Base-by-base conservation (phyloP, 345 rosid genomes). In the Cochlearia excelsa region DNA sequence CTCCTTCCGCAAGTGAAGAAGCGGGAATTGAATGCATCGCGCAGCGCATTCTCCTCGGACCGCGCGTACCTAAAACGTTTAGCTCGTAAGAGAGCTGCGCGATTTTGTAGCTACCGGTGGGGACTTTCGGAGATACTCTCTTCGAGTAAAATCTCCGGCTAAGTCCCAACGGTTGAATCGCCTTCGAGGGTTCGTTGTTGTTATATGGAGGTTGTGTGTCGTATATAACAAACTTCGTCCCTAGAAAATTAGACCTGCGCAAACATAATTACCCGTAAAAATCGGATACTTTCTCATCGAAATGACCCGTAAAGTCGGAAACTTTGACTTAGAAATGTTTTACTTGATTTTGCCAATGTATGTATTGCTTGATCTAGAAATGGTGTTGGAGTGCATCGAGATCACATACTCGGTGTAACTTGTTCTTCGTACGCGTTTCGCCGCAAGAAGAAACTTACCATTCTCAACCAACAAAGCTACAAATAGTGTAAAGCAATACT, bases 21-120 rank as follows among this genome's bases (percentile, higher is more conserved):
- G 78, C 75, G 1, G 98, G 98, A 53, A 91, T 80, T 1, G 98
- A 82, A 41, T 84, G 75, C 98, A 91, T 86, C 2, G 60, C 74
- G 46, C 98, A 91, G 47, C 86, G 95, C 96, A 91, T 91, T 80
- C 90, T 81, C 44, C 98, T 87, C 1, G 98, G 98, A 26, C 98
- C 98, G 35, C 96, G 76, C 0, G 98, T 88, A 4, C 98, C 98
- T 10, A 91, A 84, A 63, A 91, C 95, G 44, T 91, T 91, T 47
- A 91, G 84, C 75, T 91, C 98, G 35, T 85, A 91, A 1, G 89
- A 77, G 49, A 91, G 91, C 57, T 85, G 90, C 0, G 96, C 87
- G 42, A 88, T 80, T 72, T 81, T 84, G 77, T 82, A 91, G 85
- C 92, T 91, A 38, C 98, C 95, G 0, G 80, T 80, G 0, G 95